Percentiles rank a stretch among this genome's conserved stretches.
Evolutionary conservation across 2,329 filamentous ascomycete species (phyloP).

Genomic region (Emmonsiellopsis sp.): DNA sequence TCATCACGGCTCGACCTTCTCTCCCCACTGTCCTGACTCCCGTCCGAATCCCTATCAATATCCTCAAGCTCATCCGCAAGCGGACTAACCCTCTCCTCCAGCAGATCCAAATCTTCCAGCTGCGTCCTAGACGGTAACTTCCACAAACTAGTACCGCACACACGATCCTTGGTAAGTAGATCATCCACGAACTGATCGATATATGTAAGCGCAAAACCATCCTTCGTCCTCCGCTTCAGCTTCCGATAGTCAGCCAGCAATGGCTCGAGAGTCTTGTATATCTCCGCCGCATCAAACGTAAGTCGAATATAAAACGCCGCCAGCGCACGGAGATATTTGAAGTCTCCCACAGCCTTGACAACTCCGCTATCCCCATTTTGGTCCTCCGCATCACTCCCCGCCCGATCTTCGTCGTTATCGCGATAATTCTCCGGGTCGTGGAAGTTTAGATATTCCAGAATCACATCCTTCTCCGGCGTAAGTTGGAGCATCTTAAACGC

Average conservation of each 20-base stretch:
- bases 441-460: conserved; percentile 69
- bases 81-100: conserved; percentile 79
- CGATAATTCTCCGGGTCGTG: conserved; percentile 59
- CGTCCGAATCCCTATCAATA: conserved; percentile 28
- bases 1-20: conserved; percentile 13
- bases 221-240: conserved; percentile 64
- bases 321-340: conserved; percentile 75
- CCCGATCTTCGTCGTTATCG: conserved; percentile 15
- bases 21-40: conserved; percentile 16
- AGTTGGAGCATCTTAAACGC: conserved; percentile 92
- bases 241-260: conserved; percentile 76
- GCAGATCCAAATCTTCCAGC: conserved; percentile 77
- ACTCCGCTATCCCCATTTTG: conserved; percentile 18
- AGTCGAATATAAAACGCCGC: conserved; percentile 90
- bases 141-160: conserved; percentile 86
- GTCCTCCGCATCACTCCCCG: conserved; percentile 12
- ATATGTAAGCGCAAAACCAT: conserved; percentile 65
- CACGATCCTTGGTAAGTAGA: conserved; percentile 74
- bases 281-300: conserved; percentile 71
- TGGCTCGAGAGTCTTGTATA: conserved; percentile 73
- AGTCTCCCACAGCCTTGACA: conserved; percentile 35
- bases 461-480: conserved; percentile 66
- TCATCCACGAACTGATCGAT: conserved; percentile 94
- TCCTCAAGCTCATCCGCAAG: conserved; percentile 57
- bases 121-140: conserved; percentile 76